Base-by-base conservation (phyloP, 2,329 filamentous ascomycete species). In the Penicillium sp. region DNA sequence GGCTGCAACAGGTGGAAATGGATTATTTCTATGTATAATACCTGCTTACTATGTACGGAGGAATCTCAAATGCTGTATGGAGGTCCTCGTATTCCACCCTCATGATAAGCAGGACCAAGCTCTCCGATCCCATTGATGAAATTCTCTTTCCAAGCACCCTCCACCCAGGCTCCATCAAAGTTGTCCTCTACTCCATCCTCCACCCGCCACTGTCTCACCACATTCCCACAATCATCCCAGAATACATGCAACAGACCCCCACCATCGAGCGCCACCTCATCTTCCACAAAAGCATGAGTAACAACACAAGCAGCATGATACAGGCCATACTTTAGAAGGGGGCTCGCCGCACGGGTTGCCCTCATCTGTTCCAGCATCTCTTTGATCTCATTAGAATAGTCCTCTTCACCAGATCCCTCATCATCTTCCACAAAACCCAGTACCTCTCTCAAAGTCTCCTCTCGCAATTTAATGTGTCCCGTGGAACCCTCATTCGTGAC, bases 221-320 rank as follows among this genome's bases (percentile, higher is more conserved):
- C 52, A 50, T 50, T 50, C 46, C 52, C 52, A 50, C 36, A 21
- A 21, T 54, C 52, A 21, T 54, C 52, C 42, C 42, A 50, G 31
- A 50, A 54, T 6, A 54, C 43, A 50, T 50, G 47, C 29, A 54
- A 47, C 16, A 47, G 4, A 36, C 46, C 47, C 21, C 52, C 47
- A 5, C 46, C 43, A 36, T 50, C 32, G 7, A 50, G 8, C 21
- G 52, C 52, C 3, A 46, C 52, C n/a, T 54, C 47, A 50, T 54
- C 52, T 38, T 54, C 52, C 36, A 54, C 47, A 50, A 21, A 54
- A 1, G 43, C 22, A 54, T 54, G 42, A 14, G 47, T 50, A 31
- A 54, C 43, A 46, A 54, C 47, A 39, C 46, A 50, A 13, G n/a
- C 29, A 10, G 38, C 42, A 3, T 47, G 43, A 21, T 46, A 54